phyloP scores from a whole-genome alignment of 1,284 basidiomycete species.

The Fomitiporia mediterranea region DNA sequence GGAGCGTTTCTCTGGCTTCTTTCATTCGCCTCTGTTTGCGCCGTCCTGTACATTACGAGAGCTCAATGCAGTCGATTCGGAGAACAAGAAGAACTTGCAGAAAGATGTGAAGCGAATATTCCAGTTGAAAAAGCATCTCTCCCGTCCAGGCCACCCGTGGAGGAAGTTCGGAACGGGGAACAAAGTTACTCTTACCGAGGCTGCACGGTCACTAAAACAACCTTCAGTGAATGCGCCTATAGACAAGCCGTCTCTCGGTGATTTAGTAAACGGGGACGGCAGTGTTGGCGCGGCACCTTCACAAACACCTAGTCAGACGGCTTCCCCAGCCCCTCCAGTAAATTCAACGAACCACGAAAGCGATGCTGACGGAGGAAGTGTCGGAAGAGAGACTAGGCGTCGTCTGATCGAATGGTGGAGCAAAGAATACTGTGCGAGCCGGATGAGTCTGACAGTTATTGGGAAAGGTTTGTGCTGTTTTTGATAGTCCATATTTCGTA shows the following conservation, averaged over 20 bases:
- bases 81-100: constrained; percentile 98
- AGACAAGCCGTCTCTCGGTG: constrained; percentile 19
- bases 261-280: constrained; percentile 18
- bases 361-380: constrained; percentile 67
- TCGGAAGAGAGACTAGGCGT: constrained; percentile 86
- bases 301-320: constrained; percentile 47
- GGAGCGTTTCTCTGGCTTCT: constrained; percentile 91
- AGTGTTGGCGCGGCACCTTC: constrained; percentile 34
- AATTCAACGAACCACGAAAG: constrained; percentile 47
- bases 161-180: constrained; percentile 95
- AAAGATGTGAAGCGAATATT: constrained; percentile 95
- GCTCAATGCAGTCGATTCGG: constrained; percentile 95
- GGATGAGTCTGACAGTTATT: constrained; percentile 90
- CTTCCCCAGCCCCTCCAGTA: constrained; percentile 61
- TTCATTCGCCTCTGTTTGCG: constrained; percentile 89
- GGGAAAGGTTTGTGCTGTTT: constrained; percentile 71
- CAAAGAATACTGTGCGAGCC: constrained; percentile 87
- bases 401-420: constrained; percentile 95
- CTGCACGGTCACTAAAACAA: constrained; percentile 49
- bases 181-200: constrained; percentile 75
- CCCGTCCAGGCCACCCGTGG: constrained; percentile 80
- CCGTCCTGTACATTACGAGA: constrained; percentile 91
- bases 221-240: constrained; percentile 24
- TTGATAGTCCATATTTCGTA: too few species aligned
- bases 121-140: constrained; percentile 91